Evolutionary conservation across 768 basidiomycete genomes (phyloP), one percentile per base, ranked within the genome.

Genomic region (Phaeotremella skinneri): DNA sequence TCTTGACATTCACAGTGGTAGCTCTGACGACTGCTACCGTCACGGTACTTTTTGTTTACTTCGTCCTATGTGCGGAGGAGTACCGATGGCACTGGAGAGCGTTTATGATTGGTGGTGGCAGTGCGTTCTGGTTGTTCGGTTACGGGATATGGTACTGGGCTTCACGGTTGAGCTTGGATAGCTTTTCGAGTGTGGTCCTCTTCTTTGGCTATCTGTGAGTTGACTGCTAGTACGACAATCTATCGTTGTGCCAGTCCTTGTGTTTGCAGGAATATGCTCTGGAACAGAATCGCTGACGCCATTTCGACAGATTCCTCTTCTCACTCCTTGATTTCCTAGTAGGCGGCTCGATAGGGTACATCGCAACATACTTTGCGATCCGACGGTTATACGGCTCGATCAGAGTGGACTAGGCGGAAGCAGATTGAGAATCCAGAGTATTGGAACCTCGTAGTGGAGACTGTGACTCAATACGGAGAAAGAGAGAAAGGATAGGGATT

Each of bases 81-180:
- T 97, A 96, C 59, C 89, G 91, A 58, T 98, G 93, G 93, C 93
- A 98, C 59, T 98, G 94, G 94, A 85, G 91, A 45, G 83, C 90
- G 3, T 96, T 98, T 82, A 68, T 93, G 61, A 87, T 85, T 29
- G 94, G 94, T 32, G 94, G 91, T 7, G 91, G 92, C 23, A 90
- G 88, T 61, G 87, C 91, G 2, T 84, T 93, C 76, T 98, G 93
- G 93, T 79, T 97, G 25, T 78, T 93, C 52, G 82, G 83, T 11
- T 98, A 96, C 72, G 93, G 91, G 2, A 69, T 91, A 9, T 90
- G 90, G 79, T 78, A 78, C 52, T 76, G 74, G 75, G 83, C 81
- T 23, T 87, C 90, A 0, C 85, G 90, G 21, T 83, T 97, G n/a
- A 88, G 85, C 23, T 82, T 97, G 51, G 86, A 86, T 73, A 89